Conservation (phyloP, 2,329 filamentous ascomycete genomes). For the Raffaelea albimanens region DNA sequence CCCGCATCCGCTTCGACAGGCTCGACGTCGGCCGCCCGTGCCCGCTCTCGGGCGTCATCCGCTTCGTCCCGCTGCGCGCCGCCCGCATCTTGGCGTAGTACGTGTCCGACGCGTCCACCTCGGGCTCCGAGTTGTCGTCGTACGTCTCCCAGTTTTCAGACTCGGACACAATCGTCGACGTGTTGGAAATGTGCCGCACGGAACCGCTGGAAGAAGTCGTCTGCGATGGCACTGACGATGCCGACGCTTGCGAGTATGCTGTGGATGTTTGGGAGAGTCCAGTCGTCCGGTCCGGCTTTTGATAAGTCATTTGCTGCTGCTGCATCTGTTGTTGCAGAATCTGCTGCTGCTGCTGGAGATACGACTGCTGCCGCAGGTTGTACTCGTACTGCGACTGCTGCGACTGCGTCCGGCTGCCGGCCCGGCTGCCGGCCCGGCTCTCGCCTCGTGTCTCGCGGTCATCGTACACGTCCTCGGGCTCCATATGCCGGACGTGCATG, state of each 20-base stretch:
- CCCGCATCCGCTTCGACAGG: slow-evolving; percentile 44
- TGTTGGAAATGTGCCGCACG: slow-evolving; percentile 61
- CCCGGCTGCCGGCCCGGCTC: slow-evolving; percentile 26
- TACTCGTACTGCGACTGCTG: slow-evolving; percentile 9
- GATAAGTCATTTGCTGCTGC: slow-evolving; percentile 1
- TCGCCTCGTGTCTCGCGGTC: slow-evolving; percentile 35
- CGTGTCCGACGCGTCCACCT: slow-evolving; percentile 64
- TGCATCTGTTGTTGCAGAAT: slow-evolving; percentile 3
- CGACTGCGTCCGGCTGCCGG: slow-evolving; percentile 5
- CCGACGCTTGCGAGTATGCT: slow-evolving; percentile 32
- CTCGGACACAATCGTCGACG: slow-evolving; percentile 62
- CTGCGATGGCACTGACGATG: slow-evolving; percentile 12
- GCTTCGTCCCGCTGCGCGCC: slow-evolving; percentile 48
- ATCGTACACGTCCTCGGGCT: slow-evolving; percentile 81
- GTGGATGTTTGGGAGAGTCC: background rate
- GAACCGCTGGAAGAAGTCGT: slow-evolving; percentile 16
- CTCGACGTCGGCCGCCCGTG: slow-evolving; percentile 5
- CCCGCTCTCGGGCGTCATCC: slow-evolving; percentile 40
- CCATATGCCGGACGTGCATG: slow-evolving; percentile 44
- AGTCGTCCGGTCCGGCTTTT: slow-evolving; percentile 14
- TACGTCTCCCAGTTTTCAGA: slow-evolving; percentile 99
- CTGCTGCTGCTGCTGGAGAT: background rate
- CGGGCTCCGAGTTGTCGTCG: slow-evolving; percentile 71
- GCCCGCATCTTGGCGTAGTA: slow-evolving; percentile 74
- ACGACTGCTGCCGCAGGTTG: too few relatives aligned